Conservation (phyloP, 352 stramenopile species). For the Peronospora farinosa region DNA sequence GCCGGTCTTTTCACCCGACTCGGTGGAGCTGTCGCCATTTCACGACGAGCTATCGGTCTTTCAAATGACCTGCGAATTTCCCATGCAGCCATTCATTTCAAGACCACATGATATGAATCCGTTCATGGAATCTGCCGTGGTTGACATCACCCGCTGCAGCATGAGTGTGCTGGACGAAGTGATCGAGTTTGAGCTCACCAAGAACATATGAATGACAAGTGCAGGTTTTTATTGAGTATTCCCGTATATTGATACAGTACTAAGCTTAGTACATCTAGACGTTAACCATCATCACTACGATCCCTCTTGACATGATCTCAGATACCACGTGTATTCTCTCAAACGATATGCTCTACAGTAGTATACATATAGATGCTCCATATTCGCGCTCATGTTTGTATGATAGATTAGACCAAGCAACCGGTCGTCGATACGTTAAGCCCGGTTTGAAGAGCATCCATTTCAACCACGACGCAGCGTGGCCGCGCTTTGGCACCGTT, state of each 20-base stretch:
- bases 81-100: constrained; percentile 4
- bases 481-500: constrained; percentile 7
- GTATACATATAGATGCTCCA: not conserved
- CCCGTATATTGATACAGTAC: constrained; percentile 26
- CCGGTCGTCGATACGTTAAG: constrained; percentile 5
- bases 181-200: constrained; percentile 39
- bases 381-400: not conserved
- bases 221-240: constrained; percentile 19
- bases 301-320: not conserved
- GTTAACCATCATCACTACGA: not conserved
- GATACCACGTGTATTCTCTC: not conserved
- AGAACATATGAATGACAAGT: constrained; percentile 21
- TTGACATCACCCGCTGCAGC: constrained; percentile 29
- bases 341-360: not conserved
- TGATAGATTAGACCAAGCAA: too few relatives aligned
- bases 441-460: constrained; percentile 9
- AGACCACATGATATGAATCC: constrained; percentile 11
- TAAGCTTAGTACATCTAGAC: constrained; percentile 24
- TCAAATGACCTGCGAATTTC: constrained; percentile 17
- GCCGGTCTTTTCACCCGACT: constrained; percentile 21
- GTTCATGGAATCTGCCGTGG: constrained; percentile 13
- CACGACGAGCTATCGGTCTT: constrained; percentile 25
- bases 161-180: constrained; percentile 41
- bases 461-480: constrained; percentile 17
- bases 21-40: constrained; percentile 23